phyloP scores from a whole-genome alignment of 805 yeast species.

The Schwanniomyces sp. region DNA sequence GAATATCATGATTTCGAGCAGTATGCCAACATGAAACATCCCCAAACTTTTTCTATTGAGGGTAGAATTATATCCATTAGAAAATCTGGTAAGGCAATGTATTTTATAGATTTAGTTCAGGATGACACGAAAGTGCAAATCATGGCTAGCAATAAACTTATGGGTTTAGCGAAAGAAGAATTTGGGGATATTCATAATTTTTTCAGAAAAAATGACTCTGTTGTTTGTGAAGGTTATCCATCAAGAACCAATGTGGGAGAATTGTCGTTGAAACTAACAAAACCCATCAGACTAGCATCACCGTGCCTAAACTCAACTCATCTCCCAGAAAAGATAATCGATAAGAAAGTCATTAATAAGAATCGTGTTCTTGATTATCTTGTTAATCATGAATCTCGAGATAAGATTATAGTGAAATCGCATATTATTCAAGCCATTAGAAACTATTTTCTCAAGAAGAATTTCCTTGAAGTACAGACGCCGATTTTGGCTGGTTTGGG shows the following conservation, averaged over 20 bases:
- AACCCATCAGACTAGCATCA: slow-evolving; percentile 53
- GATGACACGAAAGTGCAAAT: slow-evolving; percentile 61
- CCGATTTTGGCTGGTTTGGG: slow-evolving; percentile 75
- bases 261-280: slow-evolving; percentile 60
- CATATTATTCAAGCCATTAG: slow-evolving; percentile 57
- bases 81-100: slow-evolving; percentile 65
- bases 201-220: slow-evolving; percentile 70
- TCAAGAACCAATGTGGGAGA: slow-evolving; percentile 79
- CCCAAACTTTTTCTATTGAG: slow-evolving; percentile 21
- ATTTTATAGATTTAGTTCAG: slow-evolving; percentile 67
- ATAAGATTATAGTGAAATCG: slow-evolving; percentile 51
- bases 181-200: slow-evolving; percentile 40
- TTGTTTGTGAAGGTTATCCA: slow-evolving; percentile 67
- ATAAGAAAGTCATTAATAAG: slow-evolving; percentile 55
- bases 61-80: slow-evolving; percentile 65
- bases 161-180: slow-evolving; percentile 40
- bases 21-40: slow-evolving; percentile 7
- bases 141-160: slow-evolving; percentile 53
- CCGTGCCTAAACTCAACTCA: slow-evolving; percentile 53
- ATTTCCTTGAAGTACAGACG: slow-evolving; percentile 82
- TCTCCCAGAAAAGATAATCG: slow-evolving; percentile 60
- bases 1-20: slow-evolving; percentile 6
- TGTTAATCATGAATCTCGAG: slow-evolving; percentile 52
- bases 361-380: slow-evolving; percentile 76
- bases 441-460: slow-evolving; percentile 49